Conservation (phyloP, 257 asterid genomes). For the Haberlea rhodopensis region DNA sequence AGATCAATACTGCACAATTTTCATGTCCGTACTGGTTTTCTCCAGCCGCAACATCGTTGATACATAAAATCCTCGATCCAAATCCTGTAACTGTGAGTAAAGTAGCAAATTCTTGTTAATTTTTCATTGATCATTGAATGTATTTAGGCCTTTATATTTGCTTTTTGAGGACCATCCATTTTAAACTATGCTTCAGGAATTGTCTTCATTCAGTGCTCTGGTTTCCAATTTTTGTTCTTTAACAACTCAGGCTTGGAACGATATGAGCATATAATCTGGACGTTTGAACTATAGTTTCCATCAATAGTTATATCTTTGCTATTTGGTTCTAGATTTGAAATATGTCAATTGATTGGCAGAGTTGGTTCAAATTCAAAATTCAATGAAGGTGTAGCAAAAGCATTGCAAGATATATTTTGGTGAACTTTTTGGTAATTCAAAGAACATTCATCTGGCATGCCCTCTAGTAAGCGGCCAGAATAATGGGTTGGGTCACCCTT, state of each 20-base stretch:
- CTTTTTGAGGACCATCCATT: slow-evolving; percentile 1
- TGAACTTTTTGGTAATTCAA: too few relatives aligned
- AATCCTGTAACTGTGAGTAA: slow-evolving; percentile 76
- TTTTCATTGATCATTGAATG: slow-evolving; percentile 17
- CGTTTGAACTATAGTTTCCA: not conserved
- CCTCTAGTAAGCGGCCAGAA: too few relatives aligned
- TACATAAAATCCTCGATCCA: slow-evolving; percentile 76
- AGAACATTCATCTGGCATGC: too few relatives aligned
- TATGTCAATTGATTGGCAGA: not conserved
- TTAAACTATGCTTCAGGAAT: slow-evolving; percentile 1
- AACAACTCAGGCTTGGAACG: not conserved
- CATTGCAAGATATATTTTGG: too few relatives aligned
- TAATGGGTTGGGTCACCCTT: not conserved
- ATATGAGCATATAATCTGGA: not conserved
- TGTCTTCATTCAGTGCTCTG: slow-evolving; percentile 5
- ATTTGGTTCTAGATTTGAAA: not conserved
- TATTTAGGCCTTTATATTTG: slow-evolving; percentile 10
- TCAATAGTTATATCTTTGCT: not conserved
- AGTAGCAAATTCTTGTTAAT: not conserved
- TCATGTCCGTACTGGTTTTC: slow-evolving; percentile 91
- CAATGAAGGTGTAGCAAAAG: too few relatives aligned
- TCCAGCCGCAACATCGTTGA: slow-evolving; percentile 60
- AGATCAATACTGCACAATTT: slow-evolving; percentile 84
- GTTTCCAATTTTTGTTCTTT: slow-evolving; percentile 2
- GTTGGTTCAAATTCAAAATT: not conserved